Evolutionary conservation across 1,139 yeast genomes (phyloP).

Genomic region (Yamadazyma triangularis): DNA sequence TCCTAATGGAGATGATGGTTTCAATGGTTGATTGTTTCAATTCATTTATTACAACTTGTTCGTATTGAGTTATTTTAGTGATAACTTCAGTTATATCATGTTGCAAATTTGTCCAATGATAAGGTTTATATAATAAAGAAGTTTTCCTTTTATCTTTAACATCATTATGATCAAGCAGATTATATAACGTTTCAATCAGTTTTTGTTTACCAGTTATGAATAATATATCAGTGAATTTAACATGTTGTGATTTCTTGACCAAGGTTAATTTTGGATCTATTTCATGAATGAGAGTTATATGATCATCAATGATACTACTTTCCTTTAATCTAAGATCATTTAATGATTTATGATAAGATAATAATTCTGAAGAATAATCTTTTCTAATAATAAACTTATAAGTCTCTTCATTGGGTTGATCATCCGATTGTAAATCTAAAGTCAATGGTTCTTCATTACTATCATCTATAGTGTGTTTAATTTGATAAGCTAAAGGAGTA

Average conservation of each 20-base stretch:
- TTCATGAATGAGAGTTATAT: conserved; percentile 17
- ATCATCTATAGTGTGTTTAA: conserved; percentile 16
- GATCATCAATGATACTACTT: conserved; percentile 14
- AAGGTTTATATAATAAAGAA: conserved; percentile 27
- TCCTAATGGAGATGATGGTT: conserved; percentile 38
- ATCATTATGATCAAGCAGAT: conserved; percentile 22
- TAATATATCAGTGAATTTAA: conserved; percentile 29
- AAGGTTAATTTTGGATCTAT: conserved; percentile 28
- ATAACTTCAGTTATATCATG: conserved; percentile 19
- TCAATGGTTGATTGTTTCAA: conserved; percentile 38
- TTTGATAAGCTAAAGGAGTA: conserved; percentile 20
- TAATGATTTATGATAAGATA: conserved; percentile 29
- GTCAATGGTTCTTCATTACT: conserved; percentile 5
- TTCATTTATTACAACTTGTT: conserved; percentile 38
- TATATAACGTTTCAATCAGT: conserved; percentile 18
- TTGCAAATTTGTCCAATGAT: conserved; percentile 30
- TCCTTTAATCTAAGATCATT: conserved; percentile 21
- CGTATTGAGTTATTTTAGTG: conserved; percentile 33
- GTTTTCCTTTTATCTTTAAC: conserved; percentile 26
- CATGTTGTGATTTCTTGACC: conserved; percentile 25
- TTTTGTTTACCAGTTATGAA: conserved; percentile 30
- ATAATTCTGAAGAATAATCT: conserved; percentile 24
- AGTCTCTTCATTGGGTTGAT: conserved; percentile 6
- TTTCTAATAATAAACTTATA: conserved; percentile 23
- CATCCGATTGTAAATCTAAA: conserved; percentile 2